These are phyloP conservation scores for Paxillus involutus DNA, from an alignment of 768 basidiomycete species.

Conservation along the genomic window DNA sequence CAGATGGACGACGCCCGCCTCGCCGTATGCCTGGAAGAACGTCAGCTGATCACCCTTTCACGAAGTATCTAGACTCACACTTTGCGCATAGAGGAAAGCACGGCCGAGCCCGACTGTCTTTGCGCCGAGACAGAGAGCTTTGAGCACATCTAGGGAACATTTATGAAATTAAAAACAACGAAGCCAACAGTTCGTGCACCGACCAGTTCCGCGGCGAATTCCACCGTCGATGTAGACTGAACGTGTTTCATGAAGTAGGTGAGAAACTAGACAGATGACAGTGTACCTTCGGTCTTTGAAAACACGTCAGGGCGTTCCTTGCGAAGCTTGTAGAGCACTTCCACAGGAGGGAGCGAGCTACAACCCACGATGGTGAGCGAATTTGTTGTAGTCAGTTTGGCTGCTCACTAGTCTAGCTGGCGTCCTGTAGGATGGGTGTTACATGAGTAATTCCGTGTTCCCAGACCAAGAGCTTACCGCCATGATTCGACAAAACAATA, in stretches of 20 bases:
- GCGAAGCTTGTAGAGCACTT: conserved; percentile 74
- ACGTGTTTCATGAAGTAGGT: conserved; percentile 4
- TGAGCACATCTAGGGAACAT: conserved; percentile 64
- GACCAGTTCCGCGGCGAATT: conserved; percentile 75
- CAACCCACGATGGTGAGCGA: conserved; percentile 19
- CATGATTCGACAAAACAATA: conserved; percentile 89
- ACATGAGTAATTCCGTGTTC: conserved; percentile 1
- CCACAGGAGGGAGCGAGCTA: conserved; percentile 75
- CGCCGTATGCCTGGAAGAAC: conserved; percentile 64
- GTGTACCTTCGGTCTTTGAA: conserved; percentile 62
- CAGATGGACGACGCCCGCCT: conserved; percentile 64
- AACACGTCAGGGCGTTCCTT: conserved; percentile 76
- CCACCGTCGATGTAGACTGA: conserved; percentile 84
- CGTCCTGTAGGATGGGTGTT: conserved; percentile 41
- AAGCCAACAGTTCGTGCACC: conserved; percentile 10
- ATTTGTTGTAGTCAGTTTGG: neutral
- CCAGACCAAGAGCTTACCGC: conserved; percentile 46
- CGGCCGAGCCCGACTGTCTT: conserved; percentile 84
- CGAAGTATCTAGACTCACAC: conserved; percentile 44
- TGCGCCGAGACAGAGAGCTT: conserved; percentile 88
- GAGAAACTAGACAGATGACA: neutral
- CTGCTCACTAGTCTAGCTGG: conserved; percentile 74
- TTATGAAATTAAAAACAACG: neutral
- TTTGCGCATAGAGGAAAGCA: conserved; percentile 83
- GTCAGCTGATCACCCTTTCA: conserved; percentile 4